These are phyloP conservation scores for Candida sojae DNA, from an alignment of 1,139 yeast genomes.

Conservation along the genomic window DNA sequence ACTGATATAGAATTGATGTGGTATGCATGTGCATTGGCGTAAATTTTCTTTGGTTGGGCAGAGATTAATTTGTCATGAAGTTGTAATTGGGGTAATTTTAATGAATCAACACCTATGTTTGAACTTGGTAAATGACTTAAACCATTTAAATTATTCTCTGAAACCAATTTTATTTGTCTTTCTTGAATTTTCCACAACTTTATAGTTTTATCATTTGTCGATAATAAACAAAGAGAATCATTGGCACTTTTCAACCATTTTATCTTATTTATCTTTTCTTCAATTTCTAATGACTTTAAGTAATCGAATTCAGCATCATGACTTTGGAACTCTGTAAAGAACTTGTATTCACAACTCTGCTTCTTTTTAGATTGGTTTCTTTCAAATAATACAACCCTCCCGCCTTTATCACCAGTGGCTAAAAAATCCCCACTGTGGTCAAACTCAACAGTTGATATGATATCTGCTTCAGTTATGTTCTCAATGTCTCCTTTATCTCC, in stretches of 20 bases:
- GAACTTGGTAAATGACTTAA: constrained; percentile 21
- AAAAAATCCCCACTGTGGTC: constrained; percentile 92
- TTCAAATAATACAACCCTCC: constrained; percentile 94
- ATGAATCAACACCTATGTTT: constrained; percentile 28
- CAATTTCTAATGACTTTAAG: constrained; percentile 92
- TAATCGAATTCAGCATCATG: constrained; percentile 99
- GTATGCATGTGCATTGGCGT: constrained; percentile 96
- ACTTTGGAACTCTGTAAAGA: constrained; percentile 95
- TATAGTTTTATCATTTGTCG: constrained; percentile 96
- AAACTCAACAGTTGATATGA: constrained; percentile 95
- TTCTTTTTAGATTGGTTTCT: constrained; percentile 77
- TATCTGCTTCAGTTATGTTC: constrained; percentile 95
- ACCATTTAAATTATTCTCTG: constrained; percentile 80
- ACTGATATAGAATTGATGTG: constrained; percentile 95
- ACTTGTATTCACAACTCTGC: constrained; percentile 80
- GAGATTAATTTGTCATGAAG: constrained; percentile 93
- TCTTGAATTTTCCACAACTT: constrained; percentile 96
- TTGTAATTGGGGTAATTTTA: constrained; percentile 84
- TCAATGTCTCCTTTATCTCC: constrained; percentile 98
- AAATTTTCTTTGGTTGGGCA: constrained; percentile 90
- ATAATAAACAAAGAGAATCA: constrained; percentile 82
- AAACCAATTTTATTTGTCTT: constrained; percentile 86
- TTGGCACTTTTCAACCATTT: constrained; percentile 93
- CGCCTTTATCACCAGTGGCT: constrained; percentile 99
- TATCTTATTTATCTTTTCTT: constrained; percentile 96